phyloP scores from a whole-genome alignment of 192 early-diverging fungal genomes.

The Podila minutissima region DNA sequence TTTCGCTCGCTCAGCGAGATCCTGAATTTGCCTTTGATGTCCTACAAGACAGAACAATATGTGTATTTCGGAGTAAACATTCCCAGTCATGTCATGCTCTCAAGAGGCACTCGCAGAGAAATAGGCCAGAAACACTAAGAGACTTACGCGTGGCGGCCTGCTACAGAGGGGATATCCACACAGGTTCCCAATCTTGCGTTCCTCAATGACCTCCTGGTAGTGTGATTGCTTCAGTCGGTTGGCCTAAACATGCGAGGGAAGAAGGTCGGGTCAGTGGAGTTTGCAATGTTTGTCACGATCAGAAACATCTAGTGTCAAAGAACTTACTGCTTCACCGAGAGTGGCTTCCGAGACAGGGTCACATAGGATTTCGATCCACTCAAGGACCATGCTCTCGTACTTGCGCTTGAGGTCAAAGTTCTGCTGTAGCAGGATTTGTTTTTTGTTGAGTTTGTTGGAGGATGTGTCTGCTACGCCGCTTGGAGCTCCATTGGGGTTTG shows the following conservation, averaged over 20 bases:
- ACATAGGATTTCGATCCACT: constrained; percentile 58
- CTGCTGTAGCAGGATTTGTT: constrained; percentile 32
- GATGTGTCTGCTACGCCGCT: not conserved
- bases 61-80: not conserved
- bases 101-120: not conserved
- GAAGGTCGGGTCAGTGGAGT: not conserved
- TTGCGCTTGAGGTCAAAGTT: constrained; percentile 40
- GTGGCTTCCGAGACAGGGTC: constrained; percentile 51
- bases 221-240: constrained; percentile 71
- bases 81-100: not conserved
- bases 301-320: not conserved
- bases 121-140: not conserved
- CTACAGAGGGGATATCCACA: constrained; percentile 90
- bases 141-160: constrained; percentile 53
- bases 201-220: constrained; percentile 77
- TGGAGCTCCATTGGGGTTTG: not conserved
- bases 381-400: constrained; percentile 53
- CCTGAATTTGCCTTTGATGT: constrained; percentile 65
- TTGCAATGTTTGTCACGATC: too few species aligned
- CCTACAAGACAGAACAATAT: constrained; percentile 28
- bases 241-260: constrained; percentile 43
- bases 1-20: constrained; percentile 79
- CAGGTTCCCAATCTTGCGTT: constrained; percentile 70
- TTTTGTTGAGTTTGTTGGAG: constrained; percentile 13
- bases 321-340: constrained; percentile 56